These are phyloP conservation scores for Cocos nucifera DNA, from an alignment of 176 grass and related monocot genomes.

Conservation along the genomic window DNA sequence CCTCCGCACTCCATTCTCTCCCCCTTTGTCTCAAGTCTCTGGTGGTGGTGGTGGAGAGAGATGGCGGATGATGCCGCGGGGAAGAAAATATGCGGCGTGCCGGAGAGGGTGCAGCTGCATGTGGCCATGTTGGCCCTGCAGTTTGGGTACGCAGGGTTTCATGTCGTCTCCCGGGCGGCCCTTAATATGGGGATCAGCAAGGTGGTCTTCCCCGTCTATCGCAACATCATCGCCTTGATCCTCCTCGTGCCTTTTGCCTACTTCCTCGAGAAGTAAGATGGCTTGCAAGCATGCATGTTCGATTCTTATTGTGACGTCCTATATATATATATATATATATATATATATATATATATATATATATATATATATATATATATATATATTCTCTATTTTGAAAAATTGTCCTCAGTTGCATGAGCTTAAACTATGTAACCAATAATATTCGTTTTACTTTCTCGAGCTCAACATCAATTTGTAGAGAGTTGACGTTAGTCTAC, in stretches of 20 bases:
- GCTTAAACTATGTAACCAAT: no score
- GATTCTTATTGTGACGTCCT: no score
- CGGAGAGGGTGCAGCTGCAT: conserved; percentile 91
- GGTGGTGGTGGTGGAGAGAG: background rate
- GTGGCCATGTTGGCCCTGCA: conserved; percentile 91
- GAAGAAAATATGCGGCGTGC: conserved; percentile 58
- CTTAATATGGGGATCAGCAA: conserved; percentile 99
- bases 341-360: no score
- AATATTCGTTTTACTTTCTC: no score
- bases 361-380: no score
- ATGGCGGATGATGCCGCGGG: conserved; percentile 70
- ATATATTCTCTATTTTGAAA: no score
- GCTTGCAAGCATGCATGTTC: conserved; percentile 1
- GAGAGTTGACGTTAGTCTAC: no score
- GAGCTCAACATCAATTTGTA: no score
- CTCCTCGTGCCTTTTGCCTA: conserved; percentile 91
- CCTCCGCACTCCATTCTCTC: conserved; percentile 1
- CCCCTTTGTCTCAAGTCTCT: no score
- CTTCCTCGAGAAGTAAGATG: conserved; percentile 77
- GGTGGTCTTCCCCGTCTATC: conserved; percentile 94
- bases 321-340: no score
- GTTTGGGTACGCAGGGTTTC: conserved; percentile 96
- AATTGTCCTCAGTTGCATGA: no score
- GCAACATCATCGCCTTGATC: conserved; percentile 91
- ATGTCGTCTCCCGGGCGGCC: conserved; percentile 79